phyloP scores from a whole-genome alignment of 2,329 filamentous ascomycete genomes.

The Trichoderma citrinoviride region DNA sequence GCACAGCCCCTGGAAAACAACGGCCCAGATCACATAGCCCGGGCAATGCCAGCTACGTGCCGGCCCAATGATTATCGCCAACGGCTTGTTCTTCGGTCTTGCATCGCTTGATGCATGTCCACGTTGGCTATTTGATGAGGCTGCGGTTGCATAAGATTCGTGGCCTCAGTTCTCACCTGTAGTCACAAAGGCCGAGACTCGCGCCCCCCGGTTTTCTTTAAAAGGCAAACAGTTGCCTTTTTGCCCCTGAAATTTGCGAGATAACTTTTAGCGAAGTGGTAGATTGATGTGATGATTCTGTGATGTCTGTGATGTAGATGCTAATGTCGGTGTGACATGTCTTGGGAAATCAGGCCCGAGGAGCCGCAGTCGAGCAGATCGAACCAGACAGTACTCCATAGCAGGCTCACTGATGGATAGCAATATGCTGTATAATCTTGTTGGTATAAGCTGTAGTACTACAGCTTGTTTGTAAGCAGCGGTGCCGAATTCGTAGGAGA shows the following conservation, averaged over 20 bases:
- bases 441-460: too few relatives aligned
- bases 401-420: too few relatives aligned
- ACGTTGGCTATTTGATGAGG: neutral
- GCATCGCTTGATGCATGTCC: constrained; percentile 1
- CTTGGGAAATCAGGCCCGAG: too few relatives aligned
- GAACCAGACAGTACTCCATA: too few relatives aligned
- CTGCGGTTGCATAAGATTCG: neutral
- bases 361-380: too few relatives aligned
- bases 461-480: too few relatives aligned
- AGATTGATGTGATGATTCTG: neutral
- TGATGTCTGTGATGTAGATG: neutral
- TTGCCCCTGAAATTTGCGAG: neutral
- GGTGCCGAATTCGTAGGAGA: too few relatives aligned
- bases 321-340: neutral
- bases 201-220: neutral
- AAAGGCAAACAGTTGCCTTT: constrained; percentile 3
- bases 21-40: neutral
- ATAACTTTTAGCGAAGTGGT: neutral
- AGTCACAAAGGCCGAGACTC: neutral
- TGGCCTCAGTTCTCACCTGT: neutral
- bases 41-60: neutral
- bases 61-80: neutral
- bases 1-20: constrained; percentile 5
- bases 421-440: too few relatives aligned
- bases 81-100: neutral